These are phyloP conservation scores for Nothomitra cinnamomea DNA, from an alignment of 2,329 filamentous ascomycete species.

Conservation along the genomic window DNA sequence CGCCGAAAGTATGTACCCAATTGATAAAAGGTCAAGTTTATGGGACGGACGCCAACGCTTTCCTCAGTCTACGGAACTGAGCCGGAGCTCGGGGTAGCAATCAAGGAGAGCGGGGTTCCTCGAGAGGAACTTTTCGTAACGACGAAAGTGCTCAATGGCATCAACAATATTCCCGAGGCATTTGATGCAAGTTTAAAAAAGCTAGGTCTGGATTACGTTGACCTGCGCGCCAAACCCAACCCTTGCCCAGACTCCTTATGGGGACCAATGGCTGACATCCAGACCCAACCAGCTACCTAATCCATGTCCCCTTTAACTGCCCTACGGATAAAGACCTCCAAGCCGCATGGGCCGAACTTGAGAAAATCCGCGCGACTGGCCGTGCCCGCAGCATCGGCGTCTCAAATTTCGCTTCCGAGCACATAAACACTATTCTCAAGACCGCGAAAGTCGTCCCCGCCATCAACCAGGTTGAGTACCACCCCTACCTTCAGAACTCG, in stretches of 20 bases:
- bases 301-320: slow-evolving; percentile 43
- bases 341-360: slow-evolving; percentile 41
- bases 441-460: slow-evolving; percentile 25
- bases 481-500: slow-evolving; percentile 31
- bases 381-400: slow-evolving; percentile 45
- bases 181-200: slow-evolving; percentile 40
- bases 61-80: slow-evolving; percentile 33
- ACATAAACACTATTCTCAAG: slow-evolving; percentile 34
- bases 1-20: slow-evolving; percentile 39
- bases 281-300: slow-evolving; percentile 35
- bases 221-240: slow-evolving; percentile 34
- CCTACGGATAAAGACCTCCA: slow-evolving; percentile 37
- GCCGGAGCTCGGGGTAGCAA: slow-evolving; percentile 29
- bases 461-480: slow-evolving; percentile 27
- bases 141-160: slow-evolving; percentile 38
- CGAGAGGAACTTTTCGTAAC: slow-evolving; percentile 34
- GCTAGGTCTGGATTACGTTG: slow-evolving; percentile 42
- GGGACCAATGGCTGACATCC: not conserved
- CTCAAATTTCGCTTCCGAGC: slow-evolving; percentile 38
- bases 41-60: slow-evolving; percentile 13
- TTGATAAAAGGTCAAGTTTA: not conserved
- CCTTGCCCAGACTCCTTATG: not conserved
- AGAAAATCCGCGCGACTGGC: slow-evolving; percentile 36
- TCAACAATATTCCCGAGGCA: slow-evolving; percentile 36
- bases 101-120: slow-evolving; percentile 27